Base-by-base conservation (phyloP, 768 basidiomycete genomes). In the Tephrocybe sp. region DNA sequence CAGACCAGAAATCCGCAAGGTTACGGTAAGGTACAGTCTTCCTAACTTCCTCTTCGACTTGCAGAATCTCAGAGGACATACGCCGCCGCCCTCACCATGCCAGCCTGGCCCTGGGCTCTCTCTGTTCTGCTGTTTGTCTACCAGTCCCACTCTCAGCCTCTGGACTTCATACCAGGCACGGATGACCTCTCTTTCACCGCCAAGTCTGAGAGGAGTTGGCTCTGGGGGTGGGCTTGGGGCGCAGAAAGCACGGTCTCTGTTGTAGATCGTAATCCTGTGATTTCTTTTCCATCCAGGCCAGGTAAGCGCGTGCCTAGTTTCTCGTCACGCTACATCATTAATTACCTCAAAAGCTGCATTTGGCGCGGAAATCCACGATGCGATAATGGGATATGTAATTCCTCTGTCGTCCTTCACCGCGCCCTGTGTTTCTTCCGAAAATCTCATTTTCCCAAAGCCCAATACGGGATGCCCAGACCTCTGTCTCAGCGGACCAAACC, bases 401-500 rank as follows among this genome's bases (percentile, higher is more conserved):
- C 84, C 86, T 6, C 64, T 86, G 27, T 81, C 83, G 12, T 80
- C 86, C 22, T 86, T 87, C 60, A 82, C 82, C 3, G 51, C 58
- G 1, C 70, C 76, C 18, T 91, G 89, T 60, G 41, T 70, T 3
- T 36, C 53, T 30, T 72, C 74, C 54, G 52, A 48, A 43, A 57
- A 64, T 30, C 34, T 36, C 32, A 11, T 54, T 52, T 40, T 56
- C 31, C 53, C 65, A 44, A 44, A 64, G 7, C 43, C 63, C 1
- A 87, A 87, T 49, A 69, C 69, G 2, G 90, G 83, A 11, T 93
- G 90, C 60, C 87, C 90, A 4, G 67, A 73, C 2, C 74, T 92
- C 16, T 92, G 90, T 51, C 56, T 78, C 2, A 64, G 59, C 36
- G 84, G 84, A 1, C 69, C 76, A 2, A 62, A 80, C 52, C 66